Evolutionary conservation across 306 rosid species (phyloP).

Genomic region (Trifolium dubium): DNA sequence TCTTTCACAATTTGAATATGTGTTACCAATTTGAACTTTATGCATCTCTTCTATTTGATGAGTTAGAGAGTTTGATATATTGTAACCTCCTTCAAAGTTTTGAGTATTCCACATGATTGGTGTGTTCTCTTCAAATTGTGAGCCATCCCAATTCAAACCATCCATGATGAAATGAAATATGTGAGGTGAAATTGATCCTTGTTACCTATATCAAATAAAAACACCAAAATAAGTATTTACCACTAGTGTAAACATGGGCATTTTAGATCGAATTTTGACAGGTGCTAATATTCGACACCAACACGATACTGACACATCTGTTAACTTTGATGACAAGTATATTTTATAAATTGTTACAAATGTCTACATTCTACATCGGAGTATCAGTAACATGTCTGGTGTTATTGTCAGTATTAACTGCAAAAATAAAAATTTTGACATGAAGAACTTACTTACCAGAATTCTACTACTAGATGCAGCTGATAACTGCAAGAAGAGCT

Average conservation of each 20-base stretch:
- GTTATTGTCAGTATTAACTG: not conserved
- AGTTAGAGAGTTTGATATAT: slow-evolving; percentile 42
- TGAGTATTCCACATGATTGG: slow-evolving; percentile 56
- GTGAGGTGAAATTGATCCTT: slow-evolving; percentile 31
- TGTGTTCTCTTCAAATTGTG: slow-evolving; percentile 43
- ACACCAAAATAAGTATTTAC: not conserved
- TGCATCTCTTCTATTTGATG: slow-evolving; percentile 53
- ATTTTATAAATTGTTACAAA: not conserved
- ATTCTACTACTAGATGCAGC: slow-evolving; percentile 49
- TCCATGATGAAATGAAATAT: slow-evolving; percentile 57
- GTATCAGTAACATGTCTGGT: not conserved
- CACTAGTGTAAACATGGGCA: not conserved
- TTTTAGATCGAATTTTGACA: not conserved
- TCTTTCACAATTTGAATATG: slow-evolving; percentile 40
- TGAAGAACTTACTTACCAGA: slow-evolving; percentile 51
- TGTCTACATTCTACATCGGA: not conserved
- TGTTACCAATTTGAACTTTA: slow-evolving; percentile 31
- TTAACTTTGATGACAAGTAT: not conserved
- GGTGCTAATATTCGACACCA: not conserved
- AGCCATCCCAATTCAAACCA: slow-evolving; percentile 58
- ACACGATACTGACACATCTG: not conserved
- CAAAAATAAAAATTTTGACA: not conserved
- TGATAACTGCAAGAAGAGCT: slow-evolving; percentile 1
- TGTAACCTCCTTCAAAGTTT: slow-evolving; percentile 50
- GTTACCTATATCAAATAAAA: not conserved